Base-by-base conservation (phyloP, 768 basidiomycete species). In the Tulasnella sp. region DNA sequence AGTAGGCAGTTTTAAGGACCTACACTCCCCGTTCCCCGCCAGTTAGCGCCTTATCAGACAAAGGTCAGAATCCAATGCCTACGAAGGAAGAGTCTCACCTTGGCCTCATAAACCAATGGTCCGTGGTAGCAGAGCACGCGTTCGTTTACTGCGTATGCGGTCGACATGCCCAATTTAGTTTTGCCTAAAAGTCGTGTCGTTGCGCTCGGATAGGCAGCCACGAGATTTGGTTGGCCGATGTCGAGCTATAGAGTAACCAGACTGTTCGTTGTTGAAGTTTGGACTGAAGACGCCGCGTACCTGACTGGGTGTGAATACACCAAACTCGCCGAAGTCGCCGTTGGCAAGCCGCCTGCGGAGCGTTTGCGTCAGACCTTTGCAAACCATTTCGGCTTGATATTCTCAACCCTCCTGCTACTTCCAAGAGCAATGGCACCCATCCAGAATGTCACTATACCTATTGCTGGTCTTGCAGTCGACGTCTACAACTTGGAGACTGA, bases 41-140 rank as follows among this genome's bases (percentile, higher is more conserved):
- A n/a, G 24, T 31, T 48, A 42, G 12, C 42, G 41, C 28, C 4
- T 72, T 31, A 58, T 24, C 16, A 6, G 40, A 41, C 7, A 74
- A 6, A 40, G 20, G 28, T 78, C 76, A 77, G 3, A 37, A 12
- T 24, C n/a, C 50, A 37, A 6, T 37, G 6, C 6, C 28, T 5
- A 1, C 28, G n/a, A 11, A 9, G 24, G 12, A 44, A 54, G 24
- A 16, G 20, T 6, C 82, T 80, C 48, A 88, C 88, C 86, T 98
- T 97, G 16, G 97, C 97, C 86, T 97, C 96, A 85, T 99, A 99
- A 81, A 98, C 92, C 79, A 98, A 90, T 18, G 96, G 96, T 0
- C 97, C 97, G 83, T 99, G 97, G 85, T 94, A 98, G 87, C 96
- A 97, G 9, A 98, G 88, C 12, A 96, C 94, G 83, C 92, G 91